Evolutionary conservation across 129 eudicot genomes (phyloP), one percentile per base, ranked within the genome.

Genomic region (Gnaphalium uliginosum): DNA sequence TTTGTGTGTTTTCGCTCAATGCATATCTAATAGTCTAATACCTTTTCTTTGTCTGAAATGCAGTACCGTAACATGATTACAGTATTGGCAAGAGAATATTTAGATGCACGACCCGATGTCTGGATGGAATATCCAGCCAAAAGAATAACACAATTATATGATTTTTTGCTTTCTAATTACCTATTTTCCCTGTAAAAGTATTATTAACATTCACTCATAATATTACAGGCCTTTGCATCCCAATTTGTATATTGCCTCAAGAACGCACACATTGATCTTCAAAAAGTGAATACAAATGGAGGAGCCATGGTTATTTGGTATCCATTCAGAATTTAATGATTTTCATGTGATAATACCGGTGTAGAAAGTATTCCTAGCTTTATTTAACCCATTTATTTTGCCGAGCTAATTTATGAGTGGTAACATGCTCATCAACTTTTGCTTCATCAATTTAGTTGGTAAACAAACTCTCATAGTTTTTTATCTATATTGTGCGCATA

Each of bases 31-130:
- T 83, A 48, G 37, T 46, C 74, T 70, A 73, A 67, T 72, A 15
- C 21, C 5, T 73, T 41, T 66, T 74, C 11, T 30, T 54, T 84
- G 74, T 85, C 76, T 79, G 71, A 74, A 83, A 76, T 86, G 92
- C 97, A 94, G 99, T 94, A 94, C 75, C 97, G 97, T 76, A 94
- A 94, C 85, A 91, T 89, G 91, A 94, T 96, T 69, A 94, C 97
- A 78, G 92, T 89, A 76, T 84, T 94, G 83, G 89, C 99, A 24
- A 84, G 97, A 86, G 99, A 94, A 76, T 94, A 91, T 83, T 79
- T 94, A 65, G 99, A 94, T 86, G 90, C 91, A 61, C 91, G 96
- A 37, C 99, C 97, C 13, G 97, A 94, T 87, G 99, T 97, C 25
- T 94, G 97, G 99, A 73, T 94, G 78, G 91, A 90, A 29, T 90